A percentile compares a stretch with the other conserved stretches of the same genome.
Evolutionary conservation across 2,329 filamentous ascomycete genomes (phyloP).

Genomic region (Aureobasidium zeae): DNA sequence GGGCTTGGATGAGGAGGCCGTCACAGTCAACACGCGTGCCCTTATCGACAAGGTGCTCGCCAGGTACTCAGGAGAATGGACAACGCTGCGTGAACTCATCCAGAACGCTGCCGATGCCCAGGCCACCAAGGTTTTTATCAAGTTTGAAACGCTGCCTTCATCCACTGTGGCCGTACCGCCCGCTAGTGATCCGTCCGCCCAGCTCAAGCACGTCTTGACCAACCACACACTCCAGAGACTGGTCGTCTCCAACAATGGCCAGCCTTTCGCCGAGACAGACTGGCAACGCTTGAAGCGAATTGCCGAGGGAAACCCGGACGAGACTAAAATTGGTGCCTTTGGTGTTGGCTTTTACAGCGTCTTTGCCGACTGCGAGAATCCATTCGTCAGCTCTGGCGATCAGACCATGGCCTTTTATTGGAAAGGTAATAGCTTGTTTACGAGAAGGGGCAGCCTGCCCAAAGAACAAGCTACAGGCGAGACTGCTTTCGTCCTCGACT

Average conservation of each 20-base stretch:
- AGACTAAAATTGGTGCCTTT: constrained; percentile 98
- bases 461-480: constrained; percentile 51
- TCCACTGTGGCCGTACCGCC: constrained; percentile 60
- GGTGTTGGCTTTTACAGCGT: constrained; percentile 98
- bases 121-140: constrained; percentile 79
- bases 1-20: constrained; percentile 87
- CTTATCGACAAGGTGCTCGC: constrained; percentile 97
- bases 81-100: constrained; percentile 77
- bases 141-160: constrained; percentile 85
- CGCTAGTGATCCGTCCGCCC: constrained; percentile 56
- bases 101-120: constrained; percentile 98
- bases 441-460: constrained; percentile 68
- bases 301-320: constrained; percentile 96
- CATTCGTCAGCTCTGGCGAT: constrained; percentile 85
- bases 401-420: constrained; percentile 99
- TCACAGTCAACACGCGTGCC: constrained; percentile 93
- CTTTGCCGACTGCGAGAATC: constrained; percentile 95
- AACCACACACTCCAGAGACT: constrained; percentile 80
- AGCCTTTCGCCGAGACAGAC: constrained; percentile 79
- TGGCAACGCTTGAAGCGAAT: constrained; percentile 93
- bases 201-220: constrained; percentile 72
- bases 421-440: constrained; percentile 97
- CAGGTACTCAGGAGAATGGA: constrained; percentile 92
- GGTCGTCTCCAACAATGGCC: constrained; percentile 87
- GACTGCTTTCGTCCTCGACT: constrained; percentile 91